Evolutionary conservation across 352 stramenopile species (phyloP).

Genomic region (Pythium rhizo-oryzae): DNA sequence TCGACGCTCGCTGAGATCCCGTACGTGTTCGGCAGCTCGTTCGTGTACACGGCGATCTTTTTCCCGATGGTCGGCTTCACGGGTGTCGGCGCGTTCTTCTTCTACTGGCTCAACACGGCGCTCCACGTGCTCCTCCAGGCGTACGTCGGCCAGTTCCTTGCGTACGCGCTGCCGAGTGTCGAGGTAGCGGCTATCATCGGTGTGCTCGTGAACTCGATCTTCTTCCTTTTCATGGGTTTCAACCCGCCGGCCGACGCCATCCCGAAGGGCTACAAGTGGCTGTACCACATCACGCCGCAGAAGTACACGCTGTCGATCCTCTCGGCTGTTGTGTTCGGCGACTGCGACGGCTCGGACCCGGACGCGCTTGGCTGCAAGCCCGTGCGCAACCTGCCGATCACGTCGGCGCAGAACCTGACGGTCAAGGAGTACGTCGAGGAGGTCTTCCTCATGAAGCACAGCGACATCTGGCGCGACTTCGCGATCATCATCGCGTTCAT

Average conservation of each 20-base stretch:
- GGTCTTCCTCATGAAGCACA: slow-evolving; percentile 29
- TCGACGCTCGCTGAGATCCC: slow-evolving; percentile 65
- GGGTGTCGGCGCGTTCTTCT: slow-evolving; percentile 21
- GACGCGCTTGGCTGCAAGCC: slow-evolving; percentile 28
- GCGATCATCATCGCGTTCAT: slow-evolving; percentile 31
- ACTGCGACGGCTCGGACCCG: slow-evolving; percentile 18
- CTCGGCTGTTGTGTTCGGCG: slow-evolving; percentile 26
- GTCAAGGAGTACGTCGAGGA: slow-evolving; percentile 34
- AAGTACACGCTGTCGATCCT: slow-evolving; percentile 30
- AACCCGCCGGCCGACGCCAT: slow-evolving; percentile 60
- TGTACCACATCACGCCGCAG: slow-evolving; percentile 52
- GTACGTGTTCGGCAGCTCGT: slow-evolving; percentile 30
- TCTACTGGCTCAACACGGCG: slow-evolving; percentile 33
- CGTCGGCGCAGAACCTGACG: slow-evolving; percentile 16
- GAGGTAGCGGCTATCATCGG: slow-evolving; percentile 36
- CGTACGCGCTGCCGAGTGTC: slow-evolving; percentile 32
- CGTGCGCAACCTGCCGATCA: slow-evolving; percentile 10
- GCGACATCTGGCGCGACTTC: slow-evolving; percentile 29
- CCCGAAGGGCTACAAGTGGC: slow-evolving; percentile 53
- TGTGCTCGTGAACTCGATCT: slow-evolving; percentile 57
- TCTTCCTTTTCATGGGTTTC: slow-evolving; percentile 80
- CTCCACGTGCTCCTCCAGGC: slow-evolving; percentile 33
- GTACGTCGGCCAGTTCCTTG: slow-evolving; percentile 33
- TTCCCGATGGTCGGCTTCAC: slow-evolving; percentile 40
- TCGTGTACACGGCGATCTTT: slow-evolving; percentile 38